Conservation (phyloP, 768 basidiomycete species). For the Suillus variegatus region DNA sequence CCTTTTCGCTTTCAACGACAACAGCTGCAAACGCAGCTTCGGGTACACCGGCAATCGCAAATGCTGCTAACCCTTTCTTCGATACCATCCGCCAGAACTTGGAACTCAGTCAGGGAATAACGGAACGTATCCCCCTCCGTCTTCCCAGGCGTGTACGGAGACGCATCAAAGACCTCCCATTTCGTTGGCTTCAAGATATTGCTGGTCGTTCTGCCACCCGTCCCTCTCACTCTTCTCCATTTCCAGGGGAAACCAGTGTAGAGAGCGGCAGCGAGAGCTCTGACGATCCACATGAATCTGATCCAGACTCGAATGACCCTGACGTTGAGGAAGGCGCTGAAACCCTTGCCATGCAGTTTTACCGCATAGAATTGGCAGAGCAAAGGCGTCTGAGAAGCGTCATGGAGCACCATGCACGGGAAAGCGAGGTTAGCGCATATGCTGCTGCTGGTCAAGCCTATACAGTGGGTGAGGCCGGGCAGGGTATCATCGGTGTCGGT, state of each 20-base stretch:
- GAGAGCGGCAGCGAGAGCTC: conserved; percentile 36
- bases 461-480: conserved; percentile 4
- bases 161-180: conserved; percentile 75
- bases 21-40: conserved; percentile 26
- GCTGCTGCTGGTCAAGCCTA: conserved; percentile 12
- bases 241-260: conserved; percentile 16
- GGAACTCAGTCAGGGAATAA: conserved; percentile 74
- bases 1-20: conserved; percentile 57
- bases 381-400: conserved; percentile 86
- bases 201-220: conserved; percentile 49
- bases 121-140: conserved; percentile 79
- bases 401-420: conserved; percentile 86
- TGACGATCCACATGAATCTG: conserved; percentile 33
- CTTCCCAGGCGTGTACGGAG: conserved; percentile 50
- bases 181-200: conserved; percentile 76
- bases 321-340: conserved; percentile 71
- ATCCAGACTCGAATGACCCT: conserved; percentile 36
- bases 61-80: conserved; percentile 82
- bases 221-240: conserved; percentile 11
- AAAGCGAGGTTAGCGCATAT: conserved; percentile 36
- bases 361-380: conserved; percentile 88
- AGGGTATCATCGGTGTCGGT: background rate
- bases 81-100: conserved; percentile 89
- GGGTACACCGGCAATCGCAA: conserved; percentile 25
- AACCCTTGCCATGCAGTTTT: conserved; percentile 89